Percentiles rank a stretch among this genome's conserved stretches.
Conservation (phyloP, 495 filamentous ascomycete species). For the Hypoxylon fragiforme region DNA sequence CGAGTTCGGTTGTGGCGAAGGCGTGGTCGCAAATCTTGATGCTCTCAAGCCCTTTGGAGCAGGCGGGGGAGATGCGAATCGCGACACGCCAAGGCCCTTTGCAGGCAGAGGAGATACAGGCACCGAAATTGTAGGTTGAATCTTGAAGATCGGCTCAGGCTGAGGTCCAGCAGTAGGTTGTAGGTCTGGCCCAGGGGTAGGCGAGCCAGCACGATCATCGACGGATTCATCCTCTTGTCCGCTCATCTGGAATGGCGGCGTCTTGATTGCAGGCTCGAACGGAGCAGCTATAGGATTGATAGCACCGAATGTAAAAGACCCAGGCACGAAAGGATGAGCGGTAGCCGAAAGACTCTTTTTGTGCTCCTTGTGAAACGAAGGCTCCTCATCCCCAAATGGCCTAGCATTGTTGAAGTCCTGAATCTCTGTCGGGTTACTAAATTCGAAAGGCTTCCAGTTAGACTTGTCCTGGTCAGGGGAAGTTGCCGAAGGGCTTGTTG, state of each 20-base stretch:
- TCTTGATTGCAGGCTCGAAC: conserved; percentile 29
- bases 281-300: conserved; percentile 12
- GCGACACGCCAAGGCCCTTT: conserved; percentile 27
- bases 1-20: conserved; percentile 41
- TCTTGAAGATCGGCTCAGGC: conserved; percentile 24
- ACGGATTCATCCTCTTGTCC: conserved; percentile 49
- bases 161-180: conserved; percentile 23
- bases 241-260: conserved; percentile 34
- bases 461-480: conserved; percentile 44
- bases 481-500: conserved; percentile 48
- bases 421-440: conserved; percentile 42
- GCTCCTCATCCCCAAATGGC: conserved; percentile 43
- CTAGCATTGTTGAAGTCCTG: conserved; percentile 47
- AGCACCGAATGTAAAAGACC: conserved; percentile 47
- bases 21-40: conserved; percentile 47
- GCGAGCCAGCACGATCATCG: conserved; percentile 46
- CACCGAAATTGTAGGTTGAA: conserved; percentile 26
- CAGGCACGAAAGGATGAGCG: conserved; percentile 69
- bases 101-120: conserved; percentile 9
- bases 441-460: conserved; percentile 50
- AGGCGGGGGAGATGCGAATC: conserved; percentile 39
- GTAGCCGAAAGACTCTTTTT: conserved; percentile 67
- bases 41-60: conserved; percentile 40
- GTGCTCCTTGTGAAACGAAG: conserved; percentile 47
- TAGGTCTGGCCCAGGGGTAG: conserved; percentile 39